Evolutionary conservation across 2,329 filamentous ascomycete species (phyloP), one percentile per base, ranked within the genome.

Genomic region (Keithomyces neogunnii): DNA sequence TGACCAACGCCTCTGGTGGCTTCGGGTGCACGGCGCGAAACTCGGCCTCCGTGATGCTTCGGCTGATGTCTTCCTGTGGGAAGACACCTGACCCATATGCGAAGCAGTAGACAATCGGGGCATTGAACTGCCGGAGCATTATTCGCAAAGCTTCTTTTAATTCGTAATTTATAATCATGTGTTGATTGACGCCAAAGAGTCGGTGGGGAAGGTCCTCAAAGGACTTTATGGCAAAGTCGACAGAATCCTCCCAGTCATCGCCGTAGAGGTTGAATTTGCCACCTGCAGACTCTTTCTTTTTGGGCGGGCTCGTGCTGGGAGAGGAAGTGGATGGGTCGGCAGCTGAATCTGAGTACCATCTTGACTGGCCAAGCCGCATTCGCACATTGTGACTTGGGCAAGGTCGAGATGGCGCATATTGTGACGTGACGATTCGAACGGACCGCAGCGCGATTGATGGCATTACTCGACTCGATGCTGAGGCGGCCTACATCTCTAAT

Each of bases 11-110:
- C 49, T 83, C 76, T 1, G 90, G 89, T 1, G 92, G 85, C 55
- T 90, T 85, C 5, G 91, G 86, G 63, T 97, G 92, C 29, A 91
- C 81, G 26, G 84, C 81, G 53, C 69, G 75, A 57, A 82, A 73
- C 51, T 80, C 75, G 9, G 73, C 75, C 48, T 80, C 77, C 29
- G 81, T 73, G 48, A 84, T 72, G 54, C 72, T 68, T 54, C 71
- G 69, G 57, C 78, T 78, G 47, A 73, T 73, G 50, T 69, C 66
- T n/a, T 68, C 63, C 66, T 99, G 93, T 0, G 91, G 84, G 63
- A 99, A 99, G 8, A 99, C 93, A 3, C 93, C 93, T 5, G 92
- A 97, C 28, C 93, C 93, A 64, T 99, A 99, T 2, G 93, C 93
- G 67, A 99, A 96, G 11, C 91, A 92, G 73, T 97, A 97, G 51